Evolutionary conservation across 768 basidiomycete genomes (phyloP), one percentile per base, ranked within the genome.

Genomic region (Amanita pseudoporphyria): DNA sequence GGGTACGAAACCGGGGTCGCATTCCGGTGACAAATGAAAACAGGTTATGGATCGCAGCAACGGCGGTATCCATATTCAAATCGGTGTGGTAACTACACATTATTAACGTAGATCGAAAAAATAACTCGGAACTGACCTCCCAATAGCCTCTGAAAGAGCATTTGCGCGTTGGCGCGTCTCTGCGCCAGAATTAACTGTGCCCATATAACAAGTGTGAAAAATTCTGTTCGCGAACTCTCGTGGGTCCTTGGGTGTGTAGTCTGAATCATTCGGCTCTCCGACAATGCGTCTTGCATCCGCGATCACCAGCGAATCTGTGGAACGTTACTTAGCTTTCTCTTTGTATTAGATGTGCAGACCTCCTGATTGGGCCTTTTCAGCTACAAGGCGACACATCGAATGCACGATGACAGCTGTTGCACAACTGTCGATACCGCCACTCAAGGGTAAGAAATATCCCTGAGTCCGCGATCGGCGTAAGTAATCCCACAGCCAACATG

Each of bases 401-500:
- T 82, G 89, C 1, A 96, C 89, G 55, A 99, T 98, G 39, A 89
- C 81, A 1, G 96, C 87, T 2, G 96, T 99, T 1, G 96, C 92
- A 59, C 96, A 99, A 57, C 90, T 93, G 63, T 99, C 96, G 49
- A 99, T 91, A 13, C 96, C 96, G 7, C 96, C 95, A 50, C 90
- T 93, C 12, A 99, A 73, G 0, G 96, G 95, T 18, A 98, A 68
- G 59, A 98, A 98, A 67, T 94, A 98, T 2, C 96, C 96, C 55
- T 92, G 88, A 0, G 86, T 91, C 7, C 89, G 74, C 5, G 95
- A 98, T 38, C 96, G 81, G 32, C 96, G 78, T 26, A 99, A 79
- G 60, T 98, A 99, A 62, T 99, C 96, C 96, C 96, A 99, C n/a
- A 99, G 73, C 96, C 96, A 99, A 61, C 96, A 98, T 13, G 95